phyloP scores from a whole-genome alignment of 2,329 filamentous ascomycete genomes.

The Clarireedia homoeocarpa region DNA sequence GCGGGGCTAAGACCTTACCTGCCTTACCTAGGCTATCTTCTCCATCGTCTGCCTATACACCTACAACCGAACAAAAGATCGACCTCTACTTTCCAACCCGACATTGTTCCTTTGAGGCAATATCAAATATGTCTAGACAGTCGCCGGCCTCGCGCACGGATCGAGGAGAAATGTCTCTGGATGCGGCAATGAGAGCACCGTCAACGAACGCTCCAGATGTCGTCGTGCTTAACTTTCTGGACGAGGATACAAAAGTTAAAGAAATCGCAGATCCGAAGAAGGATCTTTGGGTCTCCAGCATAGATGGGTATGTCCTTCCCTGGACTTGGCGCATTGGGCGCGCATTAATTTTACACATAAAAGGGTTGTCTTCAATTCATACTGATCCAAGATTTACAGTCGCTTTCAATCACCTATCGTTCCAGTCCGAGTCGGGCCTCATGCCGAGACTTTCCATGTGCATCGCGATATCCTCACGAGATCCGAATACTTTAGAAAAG shows the following conservation, averaged over 20 bases:
- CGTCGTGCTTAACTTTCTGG: slow-evolving; percentile 32
- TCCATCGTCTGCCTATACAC: too few relatives aligned
- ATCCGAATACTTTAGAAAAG: slow-evolving; percentile 42
- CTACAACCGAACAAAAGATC: too few relatives aligned
- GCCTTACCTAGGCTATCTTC: neutral
- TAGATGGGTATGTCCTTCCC: slow-evolving; percentile 36
- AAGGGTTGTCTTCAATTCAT: neutral
- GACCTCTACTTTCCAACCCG: too few relatives aligned
- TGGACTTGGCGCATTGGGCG: neutral
- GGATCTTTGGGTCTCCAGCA: slow-evolving; percentile 43
- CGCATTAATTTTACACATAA: too few relatives aligned
- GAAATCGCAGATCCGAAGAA: slow-evolving; percentile 34
- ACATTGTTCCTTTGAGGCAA: neutral
- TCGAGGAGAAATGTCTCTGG: slow-evolving; percentile 26
- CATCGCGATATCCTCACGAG: slow-evolving; percentile 40
- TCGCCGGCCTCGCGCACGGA: neutral
- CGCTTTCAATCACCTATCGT: slow-evolving; percentile 40
- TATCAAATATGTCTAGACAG: slow-evolving; percentile 1
- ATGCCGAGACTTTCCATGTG: slow-evolving; percentile 40
- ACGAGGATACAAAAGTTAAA: slow-evolving; percentile 28
- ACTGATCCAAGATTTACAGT: slow-evolving; percentile 20
- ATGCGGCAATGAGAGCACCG: slow-evolving; percentile 36
- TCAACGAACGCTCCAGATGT: slow-evolving; percentile 32
- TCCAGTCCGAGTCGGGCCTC: slow-evolving; percentile 38
- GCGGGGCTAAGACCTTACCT: slow-evolving; percentile 10